Base-by-base conservation (phyloP, 495 filamentous ascomycete species). In the Trichocladium antarcticum region DNA sequence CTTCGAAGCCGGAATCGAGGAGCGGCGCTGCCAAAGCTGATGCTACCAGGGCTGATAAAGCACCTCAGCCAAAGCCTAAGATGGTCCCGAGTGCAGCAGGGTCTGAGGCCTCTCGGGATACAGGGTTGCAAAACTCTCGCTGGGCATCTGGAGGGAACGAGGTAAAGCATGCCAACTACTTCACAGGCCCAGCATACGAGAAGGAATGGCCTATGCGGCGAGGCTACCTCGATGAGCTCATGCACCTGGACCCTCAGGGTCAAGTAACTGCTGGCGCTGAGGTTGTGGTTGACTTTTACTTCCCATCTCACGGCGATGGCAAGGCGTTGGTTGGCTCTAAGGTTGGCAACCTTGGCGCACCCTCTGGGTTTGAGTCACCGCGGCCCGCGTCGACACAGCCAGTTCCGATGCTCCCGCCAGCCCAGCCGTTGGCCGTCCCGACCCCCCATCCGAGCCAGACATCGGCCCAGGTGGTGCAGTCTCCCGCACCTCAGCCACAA, bases 161-260 rank as follows among this genome's bases (percentile, higher is more conserved):
- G 14, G 21, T 47, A 31, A 41, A 34, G 31, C 14, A 38, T 10
- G 36, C 37, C 1, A 55, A 55, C 27, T 27, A 11, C 22, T 55
- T 55, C 34, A 55, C 53, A 0, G 53, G 53, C 12, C 37, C 29
- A 6, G 6, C 20, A 6, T 51, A 55, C 34, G 53, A 55, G 32
- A 50, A 47, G 27, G 8, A 12, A 2, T 55, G 53, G 53, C 31
- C 48, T 11, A 36, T n/a, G 24, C 24, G 43, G 37, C 28, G 43
- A 9, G 51, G 38, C 14, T 44, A 50, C 15, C 21, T 49, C 1
- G 28, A 42, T 20, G 52, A 54, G 14, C 47, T 54, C 1, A 42
- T 29, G 6, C 35, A 42, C 37, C 46, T 54, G 6, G 42, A 54
- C 27, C 52, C 46, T 1, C 15, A 50, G 5, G 16, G 37, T 3